Evolutionary conservation across 2,329 filamentous ascomycete species (phyloP).

Genomic region (Calonectria crousiana): DNA sequence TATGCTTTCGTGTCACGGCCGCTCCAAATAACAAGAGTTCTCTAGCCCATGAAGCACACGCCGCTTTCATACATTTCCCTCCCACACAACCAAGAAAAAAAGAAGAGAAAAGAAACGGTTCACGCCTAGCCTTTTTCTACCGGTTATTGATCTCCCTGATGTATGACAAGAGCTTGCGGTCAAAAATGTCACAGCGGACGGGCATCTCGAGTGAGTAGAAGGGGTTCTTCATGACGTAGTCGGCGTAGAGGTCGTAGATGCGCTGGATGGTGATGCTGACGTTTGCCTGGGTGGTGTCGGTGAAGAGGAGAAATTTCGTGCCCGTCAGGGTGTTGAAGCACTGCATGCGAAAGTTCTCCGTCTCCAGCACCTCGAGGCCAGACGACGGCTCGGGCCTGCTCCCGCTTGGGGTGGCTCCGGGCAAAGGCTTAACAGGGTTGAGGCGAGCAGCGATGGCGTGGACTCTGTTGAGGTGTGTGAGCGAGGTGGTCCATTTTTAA

Average conservation of each 20-base stretch:
- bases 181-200: slow-evolving; percentile 93
- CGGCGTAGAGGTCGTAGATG: slow-evolving; percentile 94
- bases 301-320: slow-evolving; percentile 95
- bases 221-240: slow-evolving; percentile 99
- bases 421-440: slow-evolving; percentile 63
- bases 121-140: slow-evolving; percentile 39
- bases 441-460: slow-evolving; percentile 77
- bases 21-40: slow-evolving; percentile 1
- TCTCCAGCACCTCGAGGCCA: slow-evolving; percentile 93
- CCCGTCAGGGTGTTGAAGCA: slow-evolving; percentile 97
- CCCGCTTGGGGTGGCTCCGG: slow-evolving; percentile 52
- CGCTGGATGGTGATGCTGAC: slow-evolving; percentile 85
- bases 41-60: slow-evolving; percentile 19
- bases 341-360: slow-evolving; percentile 92
- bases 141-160: slow-evolving; percentile 79
- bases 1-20: slow-evolving; percentile 13
- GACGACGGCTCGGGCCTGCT: slow-evolving; percentile 74
- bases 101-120: neutral
- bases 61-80: slow-evolving; percentile 18
- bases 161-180: slow-evolving; percentile 85
- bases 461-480: slow-evolving; percentile 59
- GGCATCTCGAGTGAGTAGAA: slow-evolving; percentile 99
- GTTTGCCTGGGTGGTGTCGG: slow-evolving; percentile 88
- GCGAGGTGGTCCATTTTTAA: neutral
- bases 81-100: neutral